Evolutionary conservation across 2,329 filamentous ascomycete species (phyloP).

Genomic region (Pseudogymnoascus pannorum): DNA sequence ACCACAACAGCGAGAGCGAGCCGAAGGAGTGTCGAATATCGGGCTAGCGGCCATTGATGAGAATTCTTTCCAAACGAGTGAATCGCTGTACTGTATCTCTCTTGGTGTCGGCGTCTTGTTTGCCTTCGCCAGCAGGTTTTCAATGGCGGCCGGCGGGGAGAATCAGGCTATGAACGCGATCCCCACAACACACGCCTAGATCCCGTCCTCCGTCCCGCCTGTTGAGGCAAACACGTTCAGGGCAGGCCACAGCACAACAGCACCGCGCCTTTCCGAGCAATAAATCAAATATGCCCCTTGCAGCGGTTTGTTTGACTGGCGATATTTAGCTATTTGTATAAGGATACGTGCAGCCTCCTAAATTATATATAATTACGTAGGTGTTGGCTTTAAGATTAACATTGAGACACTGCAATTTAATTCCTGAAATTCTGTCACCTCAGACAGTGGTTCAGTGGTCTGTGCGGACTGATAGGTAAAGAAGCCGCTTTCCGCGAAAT

Average conservation of each 20-base stretch:
- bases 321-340: not conserved
- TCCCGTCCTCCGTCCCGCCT: slow-evolving; percentile 6
- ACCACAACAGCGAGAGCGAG: slow-evolving; percentile 9
- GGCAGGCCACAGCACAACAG: not conserved
- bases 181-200: slow-evolving; percentile 2
- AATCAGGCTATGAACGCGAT: slow-evolving; percentile 2
- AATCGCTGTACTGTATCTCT: not conserved
- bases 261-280: not conserved
- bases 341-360: slow-evolving; percentile 6
- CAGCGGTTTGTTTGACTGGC: not conserved
- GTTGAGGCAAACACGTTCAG: not conserved
- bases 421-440: slow-evolving; percentile 8
- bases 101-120: not conserved
- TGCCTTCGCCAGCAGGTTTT: not conserved
- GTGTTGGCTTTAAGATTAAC: slow-evolving; percentile 4
- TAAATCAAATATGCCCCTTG: not conserved
- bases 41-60: slow-evolving; percentile 3
- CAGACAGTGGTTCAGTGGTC: not conserved
- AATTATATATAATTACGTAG: slow-evolving; percentile 4
- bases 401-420: slow-evolving; percentile 8
- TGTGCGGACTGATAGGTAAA: not conserved
- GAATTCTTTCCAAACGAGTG: slow-evolving; percentile 3
- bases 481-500: slow-evolving; percentile 4
- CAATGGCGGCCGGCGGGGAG: not conserved
- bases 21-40: slow-evolving; percentile 3